Evolutionary conservation across 805 yeast genomes (phyloP), one percentile per base, ranked within the genome.

Genomic region (Huiozyma naganishii): DNA sequence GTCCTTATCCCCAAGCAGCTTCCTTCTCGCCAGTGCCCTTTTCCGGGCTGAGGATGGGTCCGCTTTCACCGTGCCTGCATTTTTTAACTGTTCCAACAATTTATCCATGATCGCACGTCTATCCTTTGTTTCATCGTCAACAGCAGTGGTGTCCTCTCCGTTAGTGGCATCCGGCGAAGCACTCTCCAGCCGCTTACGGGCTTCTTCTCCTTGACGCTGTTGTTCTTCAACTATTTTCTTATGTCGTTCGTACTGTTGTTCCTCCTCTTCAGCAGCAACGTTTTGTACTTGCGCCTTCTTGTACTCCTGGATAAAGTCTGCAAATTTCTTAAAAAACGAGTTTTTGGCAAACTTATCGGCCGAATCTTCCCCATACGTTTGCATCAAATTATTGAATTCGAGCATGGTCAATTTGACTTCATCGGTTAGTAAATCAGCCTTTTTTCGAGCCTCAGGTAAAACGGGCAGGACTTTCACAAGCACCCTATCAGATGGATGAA

Each of bases 351-450:
- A 69, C 34, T 74, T 67, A 60, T 90, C 97, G 7, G 61, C 64
- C 1, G 83, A 72, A 59, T 86, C 94, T 63, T 92, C 98, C n/a
- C 97, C 97, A 58, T 85, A 92, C 52, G 75, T 79, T 49, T 72
- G 72, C 94, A 92, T 82, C 49, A 88, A 68, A 32, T 73, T 70
- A 42, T 77, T 76, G 57, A 83, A 84, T 47, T 82, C 86, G 37
- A 73, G 67, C 44, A 80, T 64, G 0, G 90, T 78, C 27, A 77
- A 65, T 44, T 71, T 72, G 29, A 81, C 68, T 50, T 83, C 89
- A 43, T 78, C 77, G 39, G 73, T 73, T 37, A 92, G 64, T 35
- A 80, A 65, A 13, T 76, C 76, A 41, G 79, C 77, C 62, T 85
- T 86, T 40, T 74, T 72, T 44, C 81, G 71, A 2, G 97, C 96